Percentiles rank a stretch among this genome's conserved stretches.
phyloP scores from a whole-genome alignment of 495 filamentous ascomycete genomes.

The Xylona heveae region DNA sequence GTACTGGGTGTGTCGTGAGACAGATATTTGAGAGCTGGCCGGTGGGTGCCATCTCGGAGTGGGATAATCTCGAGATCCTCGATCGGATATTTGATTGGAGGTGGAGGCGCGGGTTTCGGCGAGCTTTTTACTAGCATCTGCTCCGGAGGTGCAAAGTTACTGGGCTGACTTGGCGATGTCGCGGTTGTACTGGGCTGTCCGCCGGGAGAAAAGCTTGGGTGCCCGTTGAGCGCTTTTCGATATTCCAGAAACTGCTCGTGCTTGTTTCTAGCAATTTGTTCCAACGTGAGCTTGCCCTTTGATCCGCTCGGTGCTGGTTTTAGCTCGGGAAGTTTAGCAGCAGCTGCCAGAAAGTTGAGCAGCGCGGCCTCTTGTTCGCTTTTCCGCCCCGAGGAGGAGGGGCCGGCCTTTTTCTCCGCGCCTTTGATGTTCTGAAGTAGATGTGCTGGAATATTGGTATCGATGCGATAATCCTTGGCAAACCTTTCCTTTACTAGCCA shows the following conservation, averaged over 20 bases:
- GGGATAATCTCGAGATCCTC: conserved; percentile 71
- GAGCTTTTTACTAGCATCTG: conserved; percentile 24
- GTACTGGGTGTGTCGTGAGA: conserved; percentile 27
- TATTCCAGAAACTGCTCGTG: conserved; percentile 30
- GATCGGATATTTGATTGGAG: conserved; percentile 79
- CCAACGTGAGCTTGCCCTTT: conserved; percentile 34
- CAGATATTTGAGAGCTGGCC: conserved; percentile 62
- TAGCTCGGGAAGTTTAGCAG: conserved; percentile 43
- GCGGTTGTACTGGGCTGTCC: too few relatives aligned
- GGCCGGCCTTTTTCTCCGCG: conserved; percentile 48
- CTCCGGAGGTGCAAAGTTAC: too few relatives aligned
- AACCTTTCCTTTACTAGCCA: conserved; percentile 85
- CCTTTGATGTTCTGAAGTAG: conserved; percentile 61
- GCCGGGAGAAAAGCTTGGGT: conserved; percentile 22
- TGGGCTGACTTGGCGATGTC: too few relatives aligned
- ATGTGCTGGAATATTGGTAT: conserved; percentile 62
- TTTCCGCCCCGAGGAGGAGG: too few relatives aligned
- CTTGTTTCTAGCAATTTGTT: conserved; percentile 22
- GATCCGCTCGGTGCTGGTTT: conserved; percentile 64
- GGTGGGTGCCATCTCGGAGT: conserved; percentile 29
- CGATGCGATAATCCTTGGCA: conserved; percentile 66
- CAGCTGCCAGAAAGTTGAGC: conserved; percentile 30
- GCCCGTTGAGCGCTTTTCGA: conserved; percentile 27
- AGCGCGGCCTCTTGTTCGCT: conserved; percentile 30
- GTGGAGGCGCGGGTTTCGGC: conserved; percentile 41